Evolutionary conservation across 2,329 filamentous ascomycete genomes (phyloP), one percentile per base, ranked within the genome.

Genomic region (Davidsoniella eucalypti): DNA sequence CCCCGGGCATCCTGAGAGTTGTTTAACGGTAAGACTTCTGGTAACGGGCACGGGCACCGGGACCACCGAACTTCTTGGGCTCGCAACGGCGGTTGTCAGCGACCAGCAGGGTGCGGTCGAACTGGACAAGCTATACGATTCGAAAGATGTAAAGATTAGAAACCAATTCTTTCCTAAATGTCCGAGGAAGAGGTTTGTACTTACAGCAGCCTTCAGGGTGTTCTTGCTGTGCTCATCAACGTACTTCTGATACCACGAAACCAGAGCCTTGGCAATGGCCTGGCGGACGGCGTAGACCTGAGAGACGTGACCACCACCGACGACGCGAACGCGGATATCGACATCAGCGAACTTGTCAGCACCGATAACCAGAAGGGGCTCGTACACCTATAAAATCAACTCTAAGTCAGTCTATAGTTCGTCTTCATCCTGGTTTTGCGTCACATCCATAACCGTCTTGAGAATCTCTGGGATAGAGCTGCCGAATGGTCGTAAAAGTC

Each of bases 191-290:
- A 21, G 18, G 23, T 10, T 43, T 26, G 12, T 40, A 52, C 52
- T 36, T 54, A 54, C 52, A 33, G 55, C 49, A 49, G 49, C 49
- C 49, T 54, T 54, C 67, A 98, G 80, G 73, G 87, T 78, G 82
- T 96, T 95, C 85, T 98, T 98, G 76, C 84, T 87, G 84, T 96
- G 88, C 84, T 98, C 92, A 68, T 98, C 92, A 72, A 96, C 87
- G 76, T 82, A 98, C 80, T 98, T 95, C 77, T 95, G 90, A 84
- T 95, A 96, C 84, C 95, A 95, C 71, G 87, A 65, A 61, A 68
- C 65, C 54, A 68, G 60, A 55, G 64, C 62, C 82, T 96, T 98
- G 76, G 88, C 82, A 67, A 98, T 96, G 64, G 92, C 90, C 77
- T 98, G 92, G 64, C 92, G 87, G 78, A 96, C 87, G 69, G 92